Conservation (phyloP, 345 rosid genomes). For the Passiflora organensis region DNA sequence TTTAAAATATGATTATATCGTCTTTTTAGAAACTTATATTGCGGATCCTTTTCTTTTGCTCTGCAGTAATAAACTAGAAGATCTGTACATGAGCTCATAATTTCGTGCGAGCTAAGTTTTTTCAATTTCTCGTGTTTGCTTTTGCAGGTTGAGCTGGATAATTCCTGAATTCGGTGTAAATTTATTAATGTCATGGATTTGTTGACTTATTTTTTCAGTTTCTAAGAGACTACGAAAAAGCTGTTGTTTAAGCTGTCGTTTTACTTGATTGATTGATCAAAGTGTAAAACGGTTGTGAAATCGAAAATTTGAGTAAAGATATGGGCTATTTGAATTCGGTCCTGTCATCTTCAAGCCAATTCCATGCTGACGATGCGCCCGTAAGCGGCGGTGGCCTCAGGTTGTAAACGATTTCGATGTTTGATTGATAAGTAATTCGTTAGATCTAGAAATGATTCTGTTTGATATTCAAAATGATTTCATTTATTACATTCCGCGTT, state of each 20-base stretch:
- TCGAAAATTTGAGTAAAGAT: conserved; percentile 9
- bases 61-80: background rate
- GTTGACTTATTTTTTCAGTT: background rate
- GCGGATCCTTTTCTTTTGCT: background rate
- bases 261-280: conserved; percentile 23
- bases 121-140: background rate
- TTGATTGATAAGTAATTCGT: background rate
- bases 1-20: no score
- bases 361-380: conserved; percentile 68
- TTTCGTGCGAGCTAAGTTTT: background rate
- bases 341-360: conserved; percentile 65
- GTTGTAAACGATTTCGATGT: conserved; percentile 23
- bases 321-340: conserved; percentile 88
- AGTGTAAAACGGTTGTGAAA: conserved; percentile 9
- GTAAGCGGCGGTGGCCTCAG: conserved; percentile 95
- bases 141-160: conserved; percentile 26
- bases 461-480: background rate
- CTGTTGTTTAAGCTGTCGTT: conserved; percentile 3
- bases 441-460: conserved; percentile 8
- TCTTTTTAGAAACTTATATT: background rate
- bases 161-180: conserved; percentile 17
- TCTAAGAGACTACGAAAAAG: background rate
- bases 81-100: conserved; percentile 1
- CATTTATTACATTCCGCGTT: background rate
- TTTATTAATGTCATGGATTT: conserved; percentile 7